Evolutionary conservation across 2,329 filamentous ascomycete genomes (phyloP).

Genomic region (Apiospora malaysiana): DNA sequence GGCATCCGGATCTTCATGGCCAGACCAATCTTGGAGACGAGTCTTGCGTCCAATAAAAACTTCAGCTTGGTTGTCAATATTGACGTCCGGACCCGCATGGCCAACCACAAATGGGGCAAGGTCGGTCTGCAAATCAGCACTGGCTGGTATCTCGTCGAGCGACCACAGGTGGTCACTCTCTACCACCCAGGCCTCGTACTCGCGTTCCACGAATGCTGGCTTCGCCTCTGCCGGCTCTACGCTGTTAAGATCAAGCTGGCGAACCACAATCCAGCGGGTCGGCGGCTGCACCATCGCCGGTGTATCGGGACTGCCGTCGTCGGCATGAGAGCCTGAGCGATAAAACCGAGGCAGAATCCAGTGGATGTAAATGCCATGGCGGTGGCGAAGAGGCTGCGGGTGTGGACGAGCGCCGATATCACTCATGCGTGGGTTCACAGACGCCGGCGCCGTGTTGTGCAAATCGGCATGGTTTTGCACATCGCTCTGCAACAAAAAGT

Average conservation of each 20-base stretch:
- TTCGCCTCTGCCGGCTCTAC: constrained; percentile 20
- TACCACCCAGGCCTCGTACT: constrained; percentile 43
- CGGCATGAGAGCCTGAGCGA: constrained; percentile 34
- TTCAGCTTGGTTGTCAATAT: constrained; percentile 46
- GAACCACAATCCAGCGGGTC: not conserved
- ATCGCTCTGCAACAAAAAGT: constrained; percentile 44
- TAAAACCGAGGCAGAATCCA: constrained; percentile 48
- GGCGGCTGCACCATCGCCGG: not conserved
- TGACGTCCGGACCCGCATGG: constrained; percentile 22
- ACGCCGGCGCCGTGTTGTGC: constrained; percentile 40
- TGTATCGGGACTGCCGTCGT: not conserved
- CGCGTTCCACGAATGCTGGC: not conserved
- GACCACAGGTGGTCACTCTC: constrained; percentile 44
- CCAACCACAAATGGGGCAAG: constrained; percentile 45
- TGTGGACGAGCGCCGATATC: constrained; percentile 40
- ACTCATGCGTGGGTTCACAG: constrained; percentile 42
- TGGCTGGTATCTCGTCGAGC: constrained; percentile 38
- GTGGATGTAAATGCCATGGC: constrained; percentile 49
- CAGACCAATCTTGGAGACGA: not conserved
- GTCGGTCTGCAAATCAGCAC: constrained; percentile 46
- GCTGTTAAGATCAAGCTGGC: too few species aligned
- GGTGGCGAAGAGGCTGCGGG: constrained; percentile 28
- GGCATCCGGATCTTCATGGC: not conserved
- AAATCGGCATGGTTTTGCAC: constrained; percentile 45
- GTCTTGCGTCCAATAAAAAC: constrained; percentile 47